Evolutionary conservation across 2,329 filamentous ascomycete genomes (phyloP).

Genomic region (Mycocentrospora acerina): DNA sequence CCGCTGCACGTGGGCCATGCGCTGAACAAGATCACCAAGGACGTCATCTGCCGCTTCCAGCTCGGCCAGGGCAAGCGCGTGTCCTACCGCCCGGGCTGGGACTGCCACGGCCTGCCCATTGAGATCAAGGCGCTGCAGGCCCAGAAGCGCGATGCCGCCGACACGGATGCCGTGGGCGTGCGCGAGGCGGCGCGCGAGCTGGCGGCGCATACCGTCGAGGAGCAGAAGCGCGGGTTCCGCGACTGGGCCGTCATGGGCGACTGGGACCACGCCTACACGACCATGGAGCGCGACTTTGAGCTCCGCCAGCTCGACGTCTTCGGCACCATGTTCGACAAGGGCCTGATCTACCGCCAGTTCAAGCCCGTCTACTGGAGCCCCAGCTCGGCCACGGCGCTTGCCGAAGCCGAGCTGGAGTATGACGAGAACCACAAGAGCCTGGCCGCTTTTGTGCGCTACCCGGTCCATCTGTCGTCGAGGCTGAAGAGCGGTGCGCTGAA

Average conservation of each 20-base stretch:
- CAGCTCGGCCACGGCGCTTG: slow-evolving; percentile 74
- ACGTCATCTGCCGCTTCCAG: slow-evolving; percentile 83
- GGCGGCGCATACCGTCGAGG: slow-evolving; percentile 66
- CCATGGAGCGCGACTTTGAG: slow-evolving; percentile 77
- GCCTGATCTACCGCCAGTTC: slow-evolving; percentile 72
- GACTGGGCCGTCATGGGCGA: slow-evolving; percentile 78
- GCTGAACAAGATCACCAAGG: slow-evolving; percentile 95
- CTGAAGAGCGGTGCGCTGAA: slow-evolving; percentile 44
- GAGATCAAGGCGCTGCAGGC: slow-evolving; percentile 87
- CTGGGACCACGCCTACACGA: slow-evolving; percentile 75
- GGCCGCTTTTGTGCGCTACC: slow-evolving; percentile 79
- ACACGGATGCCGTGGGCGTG: slow-evolving; percentile 56
- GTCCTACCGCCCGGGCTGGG: slow-evolving; percentile 89
- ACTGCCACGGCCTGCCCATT: slow-evolving; percentile 95
- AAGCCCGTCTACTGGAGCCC: slow-evolving; percentile 89
- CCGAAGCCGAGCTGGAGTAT: slow-evolving; percentile 84
- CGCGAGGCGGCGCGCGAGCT: slow-evolving; percentile 65
- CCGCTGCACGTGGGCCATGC: slow-evolving; percentile 89
- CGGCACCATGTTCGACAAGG: slow-evolving; percentile 68
- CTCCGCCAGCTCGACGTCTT: slow-evolving; percentile 74
- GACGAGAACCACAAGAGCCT: slow-evolving; percentile 71
- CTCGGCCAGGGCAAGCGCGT: slow-evolving; percentile 75
- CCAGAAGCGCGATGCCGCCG: slow-evolving; percentile 42
- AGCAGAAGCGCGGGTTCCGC: slow-evolving; percentile 73
- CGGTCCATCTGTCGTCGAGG: slow-evolving; percentile 54